A percentile compares a stretch with the other conserved stretches of the same genome.
phyloP scores from a whole-genome alignment of 495 filamentous ascomycete species.

The Lophiotrema nucula region DNA sequence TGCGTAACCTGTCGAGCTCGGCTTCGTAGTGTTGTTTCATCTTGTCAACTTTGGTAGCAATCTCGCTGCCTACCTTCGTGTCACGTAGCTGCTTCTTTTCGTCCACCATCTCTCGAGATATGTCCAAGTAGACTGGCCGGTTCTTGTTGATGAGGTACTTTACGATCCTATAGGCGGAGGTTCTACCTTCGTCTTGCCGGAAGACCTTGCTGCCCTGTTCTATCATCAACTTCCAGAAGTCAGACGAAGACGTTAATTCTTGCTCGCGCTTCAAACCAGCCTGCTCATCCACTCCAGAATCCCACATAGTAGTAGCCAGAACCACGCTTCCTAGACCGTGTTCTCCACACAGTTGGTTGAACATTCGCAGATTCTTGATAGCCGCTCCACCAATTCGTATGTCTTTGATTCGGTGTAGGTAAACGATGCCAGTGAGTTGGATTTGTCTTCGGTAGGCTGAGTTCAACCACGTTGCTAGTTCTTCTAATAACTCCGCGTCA shows the following conservation, averaged over 20 bases:
- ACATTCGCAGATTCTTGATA: slow-evolving; percentile 17
- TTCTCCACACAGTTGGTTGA: slow-evolving; percentile 19
- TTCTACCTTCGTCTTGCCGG: slow-evolving; percentile 1
- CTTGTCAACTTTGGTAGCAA: slow-evolving; percentile 5
- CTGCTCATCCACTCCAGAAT: slow-evolving; percentile 1
- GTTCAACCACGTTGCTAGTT: slow-evolving; percentile 15
- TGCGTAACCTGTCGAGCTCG: too few relatives aligned
- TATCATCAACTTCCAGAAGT: slow-evolving; percentile 39
- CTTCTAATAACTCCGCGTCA: slow-evolving; percentile 10
- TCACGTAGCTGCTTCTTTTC: neutral
- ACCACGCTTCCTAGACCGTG: slow-evolving; percentile 10
- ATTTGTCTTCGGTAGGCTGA: neutral
- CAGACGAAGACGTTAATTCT: slow-evolving; percentile 12
- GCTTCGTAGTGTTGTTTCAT: slow-evolving; percentile 3
- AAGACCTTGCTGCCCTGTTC: slow-evolving; percentile 13
- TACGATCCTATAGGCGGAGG: slow-evolving; percentile 6
- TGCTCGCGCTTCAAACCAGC: slow-evolving; percentile 5
- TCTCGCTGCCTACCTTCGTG: slow-evolving; percentile 5
- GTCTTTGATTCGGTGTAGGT: slow-evolving; percentile 15
- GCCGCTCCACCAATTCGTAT: neutral
- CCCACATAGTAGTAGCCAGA: slow-evolving; percentile 22
- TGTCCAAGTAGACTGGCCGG: slow-evolving; percentile 2
- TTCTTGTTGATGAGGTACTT: slow-evolving; percentile 6
- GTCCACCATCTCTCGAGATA: slow-evolving; percentile 14
- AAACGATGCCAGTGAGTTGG: slow-evolving; percentile 18